Conservation (phyloP, 306 rosid species). For the Sesbania bispinosa region DNA sequence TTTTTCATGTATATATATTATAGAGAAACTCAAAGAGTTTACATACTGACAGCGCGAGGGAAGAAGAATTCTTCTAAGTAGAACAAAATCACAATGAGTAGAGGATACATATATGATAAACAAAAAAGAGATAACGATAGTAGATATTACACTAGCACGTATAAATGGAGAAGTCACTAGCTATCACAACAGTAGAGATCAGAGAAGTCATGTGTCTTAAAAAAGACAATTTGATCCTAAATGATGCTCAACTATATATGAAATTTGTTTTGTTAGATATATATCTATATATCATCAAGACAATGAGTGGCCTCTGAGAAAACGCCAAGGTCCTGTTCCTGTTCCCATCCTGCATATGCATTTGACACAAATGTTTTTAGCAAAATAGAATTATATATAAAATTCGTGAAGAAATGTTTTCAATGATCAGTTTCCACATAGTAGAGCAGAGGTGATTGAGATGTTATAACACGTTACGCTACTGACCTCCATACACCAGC, state of each 20-base stretch:
- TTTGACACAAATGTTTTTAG: neutral
- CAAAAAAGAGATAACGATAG: neutral
- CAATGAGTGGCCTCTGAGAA: slow-evolving; percentile 41
- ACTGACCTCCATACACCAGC: slow-evolving; percentile 96
- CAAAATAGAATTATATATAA: neutral
- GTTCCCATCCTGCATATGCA: slow-evolving; percentile 81
- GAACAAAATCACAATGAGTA: slow-evolving; percentile 22
- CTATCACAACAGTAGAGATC: neutral
- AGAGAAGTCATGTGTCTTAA: neutral
- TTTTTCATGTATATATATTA: slow-evolving; percentile 11
- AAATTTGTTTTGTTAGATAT: neutral
- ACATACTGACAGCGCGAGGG: slow-evolving; percentile 3
- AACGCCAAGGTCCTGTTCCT: slow-evolving; percentile 93
- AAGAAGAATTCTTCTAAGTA: slow-evolving; percentile 22
- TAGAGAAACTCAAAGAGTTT: slow-evolving; percentile 11
- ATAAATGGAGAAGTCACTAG: slow-evolving; percentile 2
- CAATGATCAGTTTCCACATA: neutral
- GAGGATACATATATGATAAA: neutral
- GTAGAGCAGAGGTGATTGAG: no score
- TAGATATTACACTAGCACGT: slow-evolving; percentile 12
- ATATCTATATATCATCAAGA: slow-evolving; percentile 8
- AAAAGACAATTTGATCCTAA: slow-evolving; percentile 6
- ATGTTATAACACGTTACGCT: no score
- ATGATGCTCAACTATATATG: neutral
- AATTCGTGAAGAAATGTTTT: neutral